Conservation (phyloP, 306 rosid species). For the Citrullus colocynthis region DNA sequence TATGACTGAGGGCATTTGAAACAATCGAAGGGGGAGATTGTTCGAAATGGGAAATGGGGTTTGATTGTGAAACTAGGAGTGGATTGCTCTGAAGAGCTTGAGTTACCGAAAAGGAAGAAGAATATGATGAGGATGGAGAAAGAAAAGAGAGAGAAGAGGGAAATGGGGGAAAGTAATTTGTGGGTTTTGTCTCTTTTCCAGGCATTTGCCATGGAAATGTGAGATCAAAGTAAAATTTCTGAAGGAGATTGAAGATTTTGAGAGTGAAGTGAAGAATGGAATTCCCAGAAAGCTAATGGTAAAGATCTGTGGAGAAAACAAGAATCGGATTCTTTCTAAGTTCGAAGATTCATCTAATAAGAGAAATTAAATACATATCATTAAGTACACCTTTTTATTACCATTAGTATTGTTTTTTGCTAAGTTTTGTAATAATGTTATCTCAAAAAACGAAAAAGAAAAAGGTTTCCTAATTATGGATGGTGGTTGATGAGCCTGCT, state of each 20-base stretch:
- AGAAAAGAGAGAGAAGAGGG: slow-evolving; percentile 21
- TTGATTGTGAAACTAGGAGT: slow-evolving; percentile 12
- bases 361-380: no score
- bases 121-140: slow-evolving; percentile 31
- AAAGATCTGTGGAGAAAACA: not conserved
- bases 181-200: slow-evolving; percentile 64
- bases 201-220: slow-evolving; percentile 71
- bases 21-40: slow-evolving; percentile 69
- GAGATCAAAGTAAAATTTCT: not conserved
- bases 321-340: not conserved
- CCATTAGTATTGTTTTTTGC: no score
- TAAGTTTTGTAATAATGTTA: no score
- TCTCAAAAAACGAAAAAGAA: no score
- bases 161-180: slow-evolving; percentile 41
- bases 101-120: slow-evolving; percentile 28
- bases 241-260: not conserved
- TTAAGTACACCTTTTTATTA: no score
- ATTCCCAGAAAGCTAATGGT: not conserved
- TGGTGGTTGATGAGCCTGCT: no score
- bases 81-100: slow-evolving; percentile 14
- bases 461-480: no score
- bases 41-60: slow-evolving; percentile 17
- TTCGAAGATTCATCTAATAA: no score
- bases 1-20: slow-evolving; percentile 52
- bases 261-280: not conserved